Percentiles rank a stretch among this genome's conserved stretches.
These are phyloP conservation scores for Hypoxylon sp. DNA, from an alignment of 2,329 filamentous ascomycete genomes.

Conservation along the genomic window DNA sequence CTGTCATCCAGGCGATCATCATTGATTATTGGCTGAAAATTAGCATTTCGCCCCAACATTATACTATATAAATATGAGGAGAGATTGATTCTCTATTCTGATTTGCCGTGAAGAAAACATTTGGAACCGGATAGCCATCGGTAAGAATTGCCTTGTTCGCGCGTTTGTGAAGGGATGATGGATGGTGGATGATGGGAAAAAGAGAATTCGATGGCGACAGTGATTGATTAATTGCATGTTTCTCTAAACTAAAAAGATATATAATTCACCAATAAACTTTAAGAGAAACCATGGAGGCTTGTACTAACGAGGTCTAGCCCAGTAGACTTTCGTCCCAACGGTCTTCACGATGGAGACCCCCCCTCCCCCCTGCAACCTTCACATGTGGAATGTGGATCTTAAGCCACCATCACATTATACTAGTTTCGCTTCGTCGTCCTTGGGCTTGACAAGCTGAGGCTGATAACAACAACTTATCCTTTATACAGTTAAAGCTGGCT, in stretches of 20 bases:
- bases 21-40: conserved; percentile 18
- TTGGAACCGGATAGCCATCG: background rate
- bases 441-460: conserved; percentile 18
- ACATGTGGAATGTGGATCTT: no score
- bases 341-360: background rate
- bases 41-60: conserved; percentile 5
- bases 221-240: no score
- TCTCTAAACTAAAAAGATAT: no score
- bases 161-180: conserved; percentile 13
- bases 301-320: conserved; percentile 9
- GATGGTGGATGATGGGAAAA: background rate
- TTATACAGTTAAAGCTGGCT: background rate
- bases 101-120: conserved; percentile 13
- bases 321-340: conserved; percentile 1
- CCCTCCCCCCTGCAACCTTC: no score
- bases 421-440: conserved; percentile 19
- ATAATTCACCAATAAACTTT: no score
- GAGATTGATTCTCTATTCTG: conserved; percentile 3
- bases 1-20: conserved; percentile 22
- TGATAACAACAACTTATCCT: conserved; percentile 2
- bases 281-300: conserved; percentile 15
- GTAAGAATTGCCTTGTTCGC: background rate
- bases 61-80: background rate
- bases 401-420: no score
- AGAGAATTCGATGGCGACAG: background rate